Conservation (phyloP, 208 protist species). For the Blastocrithidia nonstop region DNA sequence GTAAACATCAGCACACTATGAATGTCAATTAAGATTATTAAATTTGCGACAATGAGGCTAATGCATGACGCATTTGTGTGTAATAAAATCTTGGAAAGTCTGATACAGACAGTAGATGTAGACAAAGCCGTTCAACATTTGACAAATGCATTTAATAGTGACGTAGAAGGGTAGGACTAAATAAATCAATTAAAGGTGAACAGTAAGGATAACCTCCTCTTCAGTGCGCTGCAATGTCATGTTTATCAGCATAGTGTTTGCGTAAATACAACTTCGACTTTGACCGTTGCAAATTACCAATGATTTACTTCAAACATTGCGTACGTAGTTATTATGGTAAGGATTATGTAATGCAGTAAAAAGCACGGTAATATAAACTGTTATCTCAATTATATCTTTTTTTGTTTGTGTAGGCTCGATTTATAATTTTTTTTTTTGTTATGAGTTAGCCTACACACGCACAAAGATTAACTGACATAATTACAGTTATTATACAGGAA, state of each 20-base stretch:
- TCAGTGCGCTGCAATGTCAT: constrained; percentile 63
- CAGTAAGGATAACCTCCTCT: constrained; percentile 62
- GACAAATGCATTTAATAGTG: constrained; percentile 39
- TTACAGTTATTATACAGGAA: no score
- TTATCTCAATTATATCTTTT: no score
- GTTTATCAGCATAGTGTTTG: constrained; percentile 53
- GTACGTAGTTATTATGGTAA: constrained; percentile 61
- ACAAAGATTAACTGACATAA: no score
- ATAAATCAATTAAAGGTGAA: constrained; percentile 33
- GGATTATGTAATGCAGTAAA: no score
- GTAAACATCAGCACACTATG: no score
- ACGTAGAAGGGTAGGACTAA: constrained; percentile 19
- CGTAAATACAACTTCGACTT: constrained; percentile 64
- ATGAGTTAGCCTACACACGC: no score
- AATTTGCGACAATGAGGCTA: constrained; percentile 46
- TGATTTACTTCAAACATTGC: constrained; percentile 67
- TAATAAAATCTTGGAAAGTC: constrained; percentile 27
- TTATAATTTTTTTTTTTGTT: no score
- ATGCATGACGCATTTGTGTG: constrained; percentile 37
- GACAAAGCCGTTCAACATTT: constrained; percentile 15
- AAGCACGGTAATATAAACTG: no score
- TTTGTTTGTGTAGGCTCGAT: no score
- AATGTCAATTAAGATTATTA: constrained; percentile 4
- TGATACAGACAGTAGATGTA: constrained; percentile 18
- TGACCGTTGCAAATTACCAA: constrained; percentile 42